These are phyloP conservation scores for Boletus hoseneyae DNA, from an alignment of 1,284 basidiomycete species.

Conservation along the genomic window DNA sequence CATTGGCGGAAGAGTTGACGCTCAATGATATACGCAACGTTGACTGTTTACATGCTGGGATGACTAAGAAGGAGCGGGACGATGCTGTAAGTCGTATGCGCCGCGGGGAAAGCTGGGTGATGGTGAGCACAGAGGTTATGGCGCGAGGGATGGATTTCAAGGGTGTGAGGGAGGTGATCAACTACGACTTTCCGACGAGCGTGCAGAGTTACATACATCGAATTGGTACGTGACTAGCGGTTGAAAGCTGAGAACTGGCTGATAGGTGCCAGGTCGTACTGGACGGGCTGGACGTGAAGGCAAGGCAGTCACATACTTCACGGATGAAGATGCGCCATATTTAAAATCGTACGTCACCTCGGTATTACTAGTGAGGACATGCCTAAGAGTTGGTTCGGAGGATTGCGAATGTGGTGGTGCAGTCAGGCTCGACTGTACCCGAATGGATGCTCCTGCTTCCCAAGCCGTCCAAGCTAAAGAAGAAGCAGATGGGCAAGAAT, in stretches of 20 bases:
- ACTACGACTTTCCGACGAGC: constrained; percentile 94
- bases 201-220: constrained; percentile 95
- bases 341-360: constrained; percentile 72
- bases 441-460: constrained; percentile 88
- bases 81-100: constrained; percentile 84
- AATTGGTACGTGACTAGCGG: constrained; percentile 57
- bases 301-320: constrained; percentile 94
- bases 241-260: not conserved
- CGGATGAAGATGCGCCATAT: constrained; percentile 88
- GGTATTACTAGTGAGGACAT: constrained; percentile 8
- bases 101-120: constrained; percentile 84
- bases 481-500: constrained; percentile 79
- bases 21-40: constrained; percentile 84
- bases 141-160: constrained; percentile 98
- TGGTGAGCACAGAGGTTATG: constrained; percentile 94
- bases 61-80: constrained; percentile 85
- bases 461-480: constrained; percentile 87
- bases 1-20: constrained; percentile 84
- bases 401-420: constrained; percentile 91
- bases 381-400: constrained; percentile 38
- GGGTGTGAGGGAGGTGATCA: constrained; percentile 92
- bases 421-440: constrained; percentile 86
- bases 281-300: constrained; percentile 91
- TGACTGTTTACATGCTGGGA: constrained; percentile 88
- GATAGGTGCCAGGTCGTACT: constrained; percentile 66